Conservation (phyloP, 345 rosid genomes). For the Eucalyptus tenuipes region DNA sequence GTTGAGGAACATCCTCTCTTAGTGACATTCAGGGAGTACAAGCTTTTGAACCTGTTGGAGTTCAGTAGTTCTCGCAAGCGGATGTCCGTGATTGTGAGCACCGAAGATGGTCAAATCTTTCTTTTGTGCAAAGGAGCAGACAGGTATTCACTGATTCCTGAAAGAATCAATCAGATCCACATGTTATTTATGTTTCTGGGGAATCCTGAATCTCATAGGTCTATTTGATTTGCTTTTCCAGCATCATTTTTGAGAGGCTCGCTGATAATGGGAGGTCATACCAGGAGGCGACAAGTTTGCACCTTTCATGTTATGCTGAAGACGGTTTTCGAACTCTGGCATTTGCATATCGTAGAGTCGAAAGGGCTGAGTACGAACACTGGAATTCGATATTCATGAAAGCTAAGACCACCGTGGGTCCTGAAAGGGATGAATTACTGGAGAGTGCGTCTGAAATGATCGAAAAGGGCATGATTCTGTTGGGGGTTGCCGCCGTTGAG, state of each 20-base stretch:
- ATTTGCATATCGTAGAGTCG: constrained; percentile 40
- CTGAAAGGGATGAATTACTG: constrained; percentile 56
- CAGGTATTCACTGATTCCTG: constrained; percentile 25
- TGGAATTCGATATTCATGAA: constrained; percentile 43
- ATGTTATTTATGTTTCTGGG: not conserved
- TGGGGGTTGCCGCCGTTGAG: constrained; percentile 71
- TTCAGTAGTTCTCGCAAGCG: constrained; percentile 70
- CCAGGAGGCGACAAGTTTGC: constrained; percentile 33
- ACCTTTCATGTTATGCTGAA: constrained; percentile 52
- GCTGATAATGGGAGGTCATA: constrained; percentile 44
- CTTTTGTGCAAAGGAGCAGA: constrained; percentile 88
- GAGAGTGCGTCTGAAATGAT: constrained; percentile 60
- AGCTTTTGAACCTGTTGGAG: constrained; percentile 57
- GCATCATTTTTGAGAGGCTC: constrained; percentile 64
- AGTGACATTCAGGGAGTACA: constrained; percentile 48
- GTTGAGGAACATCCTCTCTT: not conserved
- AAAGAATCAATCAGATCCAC: not conserved
- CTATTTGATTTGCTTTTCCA: constrained; percentile 3
- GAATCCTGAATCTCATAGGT: not conserved
- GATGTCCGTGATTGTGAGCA: constrained; percentile 67
- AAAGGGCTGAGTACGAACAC: constrained; percentile 28
- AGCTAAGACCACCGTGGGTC: constrained; percentile 56
- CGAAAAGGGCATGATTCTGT: constrained; percentile 52
- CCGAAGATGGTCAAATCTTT: constrained; percentile 55
- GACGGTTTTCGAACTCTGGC: constrained; percentile 79